Percentiles rank a stretch among this genome's conserved stretches.
Evolutionary conservation across 768 basidiomycete species (phyloP).

Genomic region (Mycena capillaripes): DNA sequence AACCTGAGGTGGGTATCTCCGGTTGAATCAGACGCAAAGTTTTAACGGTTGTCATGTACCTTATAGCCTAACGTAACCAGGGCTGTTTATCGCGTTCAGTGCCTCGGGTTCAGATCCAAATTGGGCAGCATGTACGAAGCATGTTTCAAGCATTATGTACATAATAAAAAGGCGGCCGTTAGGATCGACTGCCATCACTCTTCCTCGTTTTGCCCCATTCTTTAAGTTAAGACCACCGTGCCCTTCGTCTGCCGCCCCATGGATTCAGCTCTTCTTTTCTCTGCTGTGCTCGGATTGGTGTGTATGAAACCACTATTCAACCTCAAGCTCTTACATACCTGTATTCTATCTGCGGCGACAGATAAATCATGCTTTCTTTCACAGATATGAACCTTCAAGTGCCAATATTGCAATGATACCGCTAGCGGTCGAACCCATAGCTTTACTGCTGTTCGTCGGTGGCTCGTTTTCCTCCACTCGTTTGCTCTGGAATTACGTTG

Average conservation of each 20-base stretch:
- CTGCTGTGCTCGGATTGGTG: conserved; percentile 13
- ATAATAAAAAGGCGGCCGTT: neutral
- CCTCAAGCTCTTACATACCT: neutral
- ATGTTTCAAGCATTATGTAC: too few species aligned
- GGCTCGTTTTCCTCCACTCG: neutral
- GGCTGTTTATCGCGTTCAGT: neutral
- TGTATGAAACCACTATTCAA: neutral
- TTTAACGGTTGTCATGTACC: neutral
- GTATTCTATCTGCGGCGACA: neutral
- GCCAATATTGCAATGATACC: conserved; percentile 17
- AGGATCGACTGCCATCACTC: neutral
- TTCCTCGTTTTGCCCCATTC: neutral
- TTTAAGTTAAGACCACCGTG: neutral
- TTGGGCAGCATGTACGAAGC: neutral
- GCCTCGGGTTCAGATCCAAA: neutral
- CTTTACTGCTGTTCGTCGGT: neutral
- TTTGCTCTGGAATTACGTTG: neutral
- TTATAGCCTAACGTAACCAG: neutral
- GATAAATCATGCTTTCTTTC: conserved; percentile 23
- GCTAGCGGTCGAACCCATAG: neutral
- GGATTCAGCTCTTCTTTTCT: conserved; percentile 3
- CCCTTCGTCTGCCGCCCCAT: neutral
- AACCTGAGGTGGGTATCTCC: neutral
- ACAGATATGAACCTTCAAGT: conserved; percentile 23
- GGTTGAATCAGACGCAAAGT: neutral